Base-by-base conservation (phyloP, 2,329 filamentous ascomycete species). In the Metarhizium album region DNA sequence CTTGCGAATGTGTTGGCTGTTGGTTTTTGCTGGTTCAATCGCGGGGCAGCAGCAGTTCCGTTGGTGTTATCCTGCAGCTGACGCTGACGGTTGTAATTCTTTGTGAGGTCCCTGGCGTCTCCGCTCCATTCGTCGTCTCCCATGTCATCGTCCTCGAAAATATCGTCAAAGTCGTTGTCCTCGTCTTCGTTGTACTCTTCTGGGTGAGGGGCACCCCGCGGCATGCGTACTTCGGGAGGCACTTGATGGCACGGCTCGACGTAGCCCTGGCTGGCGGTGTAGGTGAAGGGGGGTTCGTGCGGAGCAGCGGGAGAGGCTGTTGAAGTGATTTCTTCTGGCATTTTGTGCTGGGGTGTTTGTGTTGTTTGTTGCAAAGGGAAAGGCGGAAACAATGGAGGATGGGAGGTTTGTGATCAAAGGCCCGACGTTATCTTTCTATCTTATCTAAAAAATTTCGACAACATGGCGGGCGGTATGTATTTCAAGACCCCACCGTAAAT, bases 11-110 rank as follows among this genome's bases (percentile, higher is more conserved):
- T 90, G 67, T 95, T 95, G 45, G 87, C 82, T 1, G 78, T 78
- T 6, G 88, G 87, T 61, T 84, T 87, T 64, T 90, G 88, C 18
- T 83, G 78, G 62, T 93, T 95, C 51, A 82, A 80, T 60, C 85
- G 84, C 2, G 85, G 84, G 50, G 80, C 76, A 46, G 80, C 74
- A 54, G 72, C 68, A 5, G 37, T 49, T 42, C 53, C 53, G 16
- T 54, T 18, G 33, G 65, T 42, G 20, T 37, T 48, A 38, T 73
- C 74, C 49, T 84, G 80, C 51, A 86, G 68, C 61, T 83, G 83
- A 53, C 82, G 78, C 65, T 94, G 88, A 54, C 90, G 84, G 66
- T 95, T 95, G 74, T 93, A 93, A 7, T 84, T 83, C 69, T 94
- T 93, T 37, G 88, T 90, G 51, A 89, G 78, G 66, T 95, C 87